phyloP scores from a whole-genome alignment of 768 basidiomycete species.

The Exsudoporus frostii region DNA sequence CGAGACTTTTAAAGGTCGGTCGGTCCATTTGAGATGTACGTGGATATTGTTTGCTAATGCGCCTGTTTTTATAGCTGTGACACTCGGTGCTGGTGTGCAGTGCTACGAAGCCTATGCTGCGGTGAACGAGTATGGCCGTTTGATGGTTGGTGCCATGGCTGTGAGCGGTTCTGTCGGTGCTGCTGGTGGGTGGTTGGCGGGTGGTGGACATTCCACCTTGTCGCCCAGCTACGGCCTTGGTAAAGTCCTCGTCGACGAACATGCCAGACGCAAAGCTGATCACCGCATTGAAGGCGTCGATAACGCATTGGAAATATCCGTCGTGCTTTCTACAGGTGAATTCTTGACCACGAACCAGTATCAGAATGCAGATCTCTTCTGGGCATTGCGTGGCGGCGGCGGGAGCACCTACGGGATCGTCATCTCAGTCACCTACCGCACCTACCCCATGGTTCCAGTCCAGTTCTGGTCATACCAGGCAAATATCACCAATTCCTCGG shows the following conservation, averaged over 20 bases:
- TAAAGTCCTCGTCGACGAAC: conserved; percentile 7
- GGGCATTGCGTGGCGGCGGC: conserved; percentile 52
- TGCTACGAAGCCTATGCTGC: conserved; percentile 43
- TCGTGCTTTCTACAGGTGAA: conserved; percentile 43
- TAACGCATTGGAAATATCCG: conserved; percentile 43
- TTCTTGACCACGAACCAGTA: conserved; percentile 38
- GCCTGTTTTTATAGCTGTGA: conserved; percentile 24
- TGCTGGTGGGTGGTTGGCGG: conserved; percentile 47
- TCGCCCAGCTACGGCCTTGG: conserved; percentile 43
- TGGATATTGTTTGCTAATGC: neutral
- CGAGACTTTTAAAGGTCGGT: conserved; percentile 1
- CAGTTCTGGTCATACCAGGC: conserved; percentile 25
- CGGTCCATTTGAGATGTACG: neutral
- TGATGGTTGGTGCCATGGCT: conserved; percentile 46
- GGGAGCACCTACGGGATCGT: conserved; percentile 47
- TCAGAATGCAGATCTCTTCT: conserved; percentile 47
- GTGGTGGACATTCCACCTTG: conserved; percentile 45
- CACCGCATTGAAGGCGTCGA: conserved; percentile 38
- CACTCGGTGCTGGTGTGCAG: conserved; percentile 42
- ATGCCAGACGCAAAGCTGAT: neutral
- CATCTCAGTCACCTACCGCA: conserved; percentile 44
- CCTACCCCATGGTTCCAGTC: conserved; percentile 37
- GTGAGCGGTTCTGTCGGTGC: conserved; percentile 42
- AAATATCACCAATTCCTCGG: conserved; percentile 29
- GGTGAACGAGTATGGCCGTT: conserved; percentile 35